Evolutionary conservation across 352 stramenopile genomes (phyloP).

Genomic region (Phytopythium chamaehyphon): DNA sequence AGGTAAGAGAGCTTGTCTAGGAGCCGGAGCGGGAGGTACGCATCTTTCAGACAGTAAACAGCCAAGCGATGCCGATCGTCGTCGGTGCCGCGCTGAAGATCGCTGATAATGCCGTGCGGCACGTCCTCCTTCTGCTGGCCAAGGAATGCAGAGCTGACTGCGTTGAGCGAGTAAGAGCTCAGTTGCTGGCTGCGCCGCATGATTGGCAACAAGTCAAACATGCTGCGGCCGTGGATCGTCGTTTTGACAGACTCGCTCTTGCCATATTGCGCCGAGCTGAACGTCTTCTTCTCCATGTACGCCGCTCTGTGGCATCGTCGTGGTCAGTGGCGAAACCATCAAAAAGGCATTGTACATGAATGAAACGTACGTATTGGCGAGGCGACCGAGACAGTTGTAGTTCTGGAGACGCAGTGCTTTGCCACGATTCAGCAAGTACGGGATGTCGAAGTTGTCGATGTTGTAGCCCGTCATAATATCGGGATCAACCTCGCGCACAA

Average conservation of each 20-base stretch:
- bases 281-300: slow-evolving; percentile 97
- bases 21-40: slow-evolving; percentile 93
- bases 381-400: slow-evolving; percentile 80
- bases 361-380: slow-evolving; percentile 85
- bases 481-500: slow-evolving; percentile 94
- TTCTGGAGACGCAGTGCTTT: slow-evolving; percentile 87
- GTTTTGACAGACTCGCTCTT: slow-evolving; percentile 98
- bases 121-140: slow-evolving; percentile 99
- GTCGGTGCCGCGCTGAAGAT: slow-evolving; percentile 92
- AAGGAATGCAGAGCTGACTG: slow-evolving; percentile 97
- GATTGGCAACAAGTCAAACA: slow-evolving; percentile 99
- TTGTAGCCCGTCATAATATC: slow-evolving; percentile 99
- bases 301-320: slow-evolving; percentile 25
- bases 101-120: slow-evolving; percentile 98
- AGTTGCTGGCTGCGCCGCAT: slow-evolving; percentile 99
- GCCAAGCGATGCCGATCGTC: slow-evolving; percentile 97
- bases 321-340: too few relatives aligned
- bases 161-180: slow-evolving; percentile 99
- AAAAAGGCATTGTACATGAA: too few relatives aligned
- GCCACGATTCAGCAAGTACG: slow-evolving; percentile 98
- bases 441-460: slow-evolving; percentile 99
- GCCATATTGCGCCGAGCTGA: slow-evolving; percentile 96
- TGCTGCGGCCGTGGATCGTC: slow-evolving; percentile 96
- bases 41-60: slow-evolving; percentile 99
- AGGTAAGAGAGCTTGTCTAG: slow-evolving; percentile 99